These are phyloP conservation scores for Diplodia corticola DNA, from an alignment of 2,329 filamentous ascomycete species.

Conservation along the genomic window DNA sequence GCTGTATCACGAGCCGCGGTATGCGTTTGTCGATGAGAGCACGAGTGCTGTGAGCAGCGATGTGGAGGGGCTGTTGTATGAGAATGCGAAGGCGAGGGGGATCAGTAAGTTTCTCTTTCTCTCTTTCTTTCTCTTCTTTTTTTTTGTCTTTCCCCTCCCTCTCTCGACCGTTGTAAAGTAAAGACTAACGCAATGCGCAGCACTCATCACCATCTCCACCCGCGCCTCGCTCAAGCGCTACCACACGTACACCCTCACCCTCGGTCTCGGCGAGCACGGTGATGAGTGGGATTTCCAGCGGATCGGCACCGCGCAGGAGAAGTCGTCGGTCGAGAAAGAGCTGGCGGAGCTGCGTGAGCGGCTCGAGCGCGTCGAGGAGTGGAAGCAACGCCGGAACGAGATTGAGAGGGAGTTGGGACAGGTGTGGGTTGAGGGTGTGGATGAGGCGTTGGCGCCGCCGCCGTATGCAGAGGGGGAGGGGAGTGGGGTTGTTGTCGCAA, in stretches of 20 bases:
- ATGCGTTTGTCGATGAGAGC: conserved; percentile 92
- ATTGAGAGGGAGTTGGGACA: conserved; percentile 78
- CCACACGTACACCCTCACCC: conserved; percentile 84
- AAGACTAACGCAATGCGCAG: conserved; percentile 42
- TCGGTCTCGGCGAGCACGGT: conserved; percentile 78
- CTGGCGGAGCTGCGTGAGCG: conserved; percentile 79
- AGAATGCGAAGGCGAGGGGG: conserved; percentile 86
- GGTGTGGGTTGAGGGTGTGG: conserved; percentile 57
- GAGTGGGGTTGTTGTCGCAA: conserved; percentile 7
- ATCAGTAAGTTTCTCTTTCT: conserved; percentile 67
- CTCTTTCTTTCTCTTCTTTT: neutral
- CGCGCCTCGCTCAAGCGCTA: conserved; percentile 93
- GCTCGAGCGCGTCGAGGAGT: conserved; percentile 77
- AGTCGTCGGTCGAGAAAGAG: conserved; percentile 89
- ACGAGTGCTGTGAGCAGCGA: conserved; percentile 93
- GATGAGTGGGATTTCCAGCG: conserved; percentile 90
- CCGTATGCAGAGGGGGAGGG: conserved; percentile 31
- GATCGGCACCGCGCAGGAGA: conserved; percentile 91
- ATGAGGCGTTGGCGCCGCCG: conserved; percentile 40
- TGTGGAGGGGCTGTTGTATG: conserved; percentile 90
- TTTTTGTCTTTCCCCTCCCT: no score
- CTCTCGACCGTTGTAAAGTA: no score
- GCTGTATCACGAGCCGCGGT: conserved; percentile 91
- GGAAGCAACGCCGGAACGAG: conserved; percentile 74
- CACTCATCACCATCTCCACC: conserved; percentile 93